These are phyloP conservation scores for Fusarium abutilonis DNA, from an alignment of 2,329 filamentous ascomycete species.

Conservation along the genomic window DNA sequence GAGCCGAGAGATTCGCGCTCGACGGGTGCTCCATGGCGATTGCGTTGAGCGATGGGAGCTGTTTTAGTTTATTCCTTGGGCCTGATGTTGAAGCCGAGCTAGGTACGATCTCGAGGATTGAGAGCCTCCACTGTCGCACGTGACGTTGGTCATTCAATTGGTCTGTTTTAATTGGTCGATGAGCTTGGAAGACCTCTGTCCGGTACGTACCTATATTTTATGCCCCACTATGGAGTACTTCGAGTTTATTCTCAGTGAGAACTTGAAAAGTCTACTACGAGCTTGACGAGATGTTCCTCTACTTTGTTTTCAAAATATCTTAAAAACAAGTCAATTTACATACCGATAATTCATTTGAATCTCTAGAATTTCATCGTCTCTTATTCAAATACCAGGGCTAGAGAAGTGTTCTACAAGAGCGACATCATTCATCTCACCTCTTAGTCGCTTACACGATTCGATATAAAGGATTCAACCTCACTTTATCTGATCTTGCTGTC, in stretches of 20 bases:
- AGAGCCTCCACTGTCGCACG: constrained; percentile 46
- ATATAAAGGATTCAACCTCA: constrained; percentile 7
- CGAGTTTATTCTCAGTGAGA: constrained; percentile 25
- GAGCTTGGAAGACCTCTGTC: not conserved
- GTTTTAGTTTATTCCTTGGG: constrained; percentile 42
- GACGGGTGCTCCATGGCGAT: constrained; percentile 50
- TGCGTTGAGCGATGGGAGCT: constrained; percentile 39
- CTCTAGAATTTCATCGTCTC: accelerated
- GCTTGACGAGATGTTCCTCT: constrained; percentile 9
- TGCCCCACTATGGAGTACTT: constrained; percentile 25
- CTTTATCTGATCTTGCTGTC: not conserved
- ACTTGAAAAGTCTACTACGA: constrained; percentile 28
- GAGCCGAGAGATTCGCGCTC: constrained; percentile 44
- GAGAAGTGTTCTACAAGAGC: not conserved
- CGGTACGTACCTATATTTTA: constrained; percentile 34
- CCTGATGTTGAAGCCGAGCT: constrained; percentile 45
- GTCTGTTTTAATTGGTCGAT: constrained; percentile 46
- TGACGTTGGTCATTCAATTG: constrained; percentile 52
- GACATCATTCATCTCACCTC: not conserved
- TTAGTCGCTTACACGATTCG: constrained; percentile 8
- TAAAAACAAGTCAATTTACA: not conserved
- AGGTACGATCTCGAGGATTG: constrained; percentile 37
- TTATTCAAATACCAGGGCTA: too few species aligned
- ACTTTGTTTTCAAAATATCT: not conserved
- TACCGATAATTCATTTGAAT: not conserved